Conservation (phyloP, 352 stramenopile species). For the Globisporangium spinosum region DNA sequence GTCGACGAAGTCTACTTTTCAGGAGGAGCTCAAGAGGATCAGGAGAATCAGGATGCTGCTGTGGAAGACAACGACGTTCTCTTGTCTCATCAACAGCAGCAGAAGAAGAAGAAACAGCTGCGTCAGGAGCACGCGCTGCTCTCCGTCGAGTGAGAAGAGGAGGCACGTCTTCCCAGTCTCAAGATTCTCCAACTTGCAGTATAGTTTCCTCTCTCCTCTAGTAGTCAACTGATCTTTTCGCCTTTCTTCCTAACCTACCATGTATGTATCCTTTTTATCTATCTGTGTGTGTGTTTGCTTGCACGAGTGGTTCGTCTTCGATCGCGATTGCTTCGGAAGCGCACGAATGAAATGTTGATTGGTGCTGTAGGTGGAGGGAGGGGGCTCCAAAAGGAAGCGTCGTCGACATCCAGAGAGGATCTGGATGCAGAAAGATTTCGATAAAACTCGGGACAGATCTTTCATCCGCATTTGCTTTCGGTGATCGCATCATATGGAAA, state of each 20-base stretch:
- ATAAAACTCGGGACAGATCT: no score
- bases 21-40: background rate
- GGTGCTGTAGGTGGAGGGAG: no score
- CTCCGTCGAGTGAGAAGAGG: slow-evolving; percentile 7
- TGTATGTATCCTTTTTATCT: background rate
- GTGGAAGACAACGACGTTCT: background rate
- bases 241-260: background rate
- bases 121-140: slow-evolving; percentile 12
- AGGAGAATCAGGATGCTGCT: background rate
- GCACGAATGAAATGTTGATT: no score
- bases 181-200: background rate
- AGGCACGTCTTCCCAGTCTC: background rate
- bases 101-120: slow-evolving; percentile 5
- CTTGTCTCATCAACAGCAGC: background rate
- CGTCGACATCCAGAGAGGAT: no score
- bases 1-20: slow-evolving; percentile 37
- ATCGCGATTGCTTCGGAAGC: no score
- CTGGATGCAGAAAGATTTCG: no score
- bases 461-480: no score
- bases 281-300: no score
- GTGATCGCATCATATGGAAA: no score
- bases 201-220: background rate
- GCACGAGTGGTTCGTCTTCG: no score
- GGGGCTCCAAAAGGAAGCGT: no score
- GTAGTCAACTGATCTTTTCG: background rate